Conservation (phyloP, 768 basidiomycete genomes). For the Pleurotus pulmonarius region DNA sequence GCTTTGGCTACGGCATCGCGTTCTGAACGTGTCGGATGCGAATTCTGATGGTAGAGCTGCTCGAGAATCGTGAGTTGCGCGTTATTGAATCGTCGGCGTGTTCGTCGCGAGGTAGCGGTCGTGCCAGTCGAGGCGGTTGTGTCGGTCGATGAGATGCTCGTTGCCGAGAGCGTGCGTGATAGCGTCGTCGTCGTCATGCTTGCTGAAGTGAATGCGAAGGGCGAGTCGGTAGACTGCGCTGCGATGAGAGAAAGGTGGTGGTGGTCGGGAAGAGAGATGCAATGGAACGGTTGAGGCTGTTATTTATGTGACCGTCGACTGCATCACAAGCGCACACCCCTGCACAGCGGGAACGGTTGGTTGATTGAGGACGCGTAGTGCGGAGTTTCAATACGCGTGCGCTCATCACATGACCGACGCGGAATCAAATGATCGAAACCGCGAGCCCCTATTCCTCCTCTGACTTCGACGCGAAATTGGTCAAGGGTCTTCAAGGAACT, state of each 20-base stretch:
- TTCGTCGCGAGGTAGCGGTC: constrained; percentile 28
- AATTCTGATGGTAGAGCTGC: constrained; percentile 66
- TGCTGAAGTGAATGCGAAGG: not conserved
- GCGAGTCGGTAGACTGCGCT: too few relatives aligned
- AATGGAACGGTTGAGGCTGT: not conserved
- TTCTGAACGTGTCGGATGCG: constrained; percentile 73
- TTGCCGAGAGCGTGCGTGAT: constrained; percentile 1
- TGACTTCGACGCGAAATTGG: too few relatives aligned
- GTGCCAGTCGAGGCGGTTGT: not conserved
- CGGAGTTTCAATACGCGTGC: not conserved
- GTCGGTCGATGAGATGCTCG: constrained; percentile 1
- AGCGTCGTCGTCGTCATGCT: not conserved
- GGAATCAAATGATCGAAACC: not conserved
- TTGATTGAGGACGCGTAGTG: not conserved
- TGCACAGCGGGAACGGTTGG: not conserved
- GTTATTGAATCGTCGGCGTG: constrained; percentile 68
- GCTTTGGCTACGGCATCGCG: constrained; percentile 59
- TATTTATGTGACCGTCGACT: not conserved
- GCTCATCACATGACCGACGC: not conserved
- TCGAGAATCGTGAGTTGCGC: constrained; percentile 70
- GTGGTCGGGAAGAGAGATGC: not conserved
- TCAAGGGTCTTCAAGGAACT: too few relatives aligned
- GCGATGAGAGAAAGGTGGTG: not conserved
- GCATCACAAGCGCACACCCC: not conserved
- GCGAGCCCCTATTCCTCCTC: too few relatives aligned